phyloP scores from a whole-genome alignment of 345 rosid species.

The Rhodamnia rubescens region DNA sequence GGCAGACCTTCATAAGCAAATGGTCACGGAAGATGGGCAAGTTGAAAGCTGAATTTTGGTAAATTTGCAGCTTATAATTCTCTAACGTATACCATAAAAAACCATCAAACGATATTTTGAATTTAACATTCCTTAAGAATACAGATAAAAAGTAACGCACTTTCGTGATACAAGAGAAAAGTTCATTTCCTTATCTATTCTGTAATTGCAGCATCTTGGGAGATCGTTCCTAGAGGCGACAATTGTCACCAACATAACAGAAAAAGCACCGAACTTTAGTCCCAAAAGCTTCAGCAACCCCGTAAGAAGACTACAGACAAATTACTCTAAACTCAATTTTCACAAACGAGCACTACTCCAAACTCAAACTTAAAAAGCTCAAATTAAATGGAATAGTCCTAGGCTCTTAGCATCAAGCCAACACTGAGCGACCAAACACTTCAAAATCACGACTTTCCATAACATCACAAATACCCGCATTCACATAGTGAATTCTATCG shows the following conservation, averaged over 20 bases:
- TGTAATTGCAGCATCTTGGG: neutral
- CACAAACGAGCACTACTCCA: neutral
- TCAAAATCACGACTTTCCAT: neutral
- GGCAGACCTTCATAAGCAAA: neutral
- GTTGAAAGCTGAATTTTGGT: neutral
- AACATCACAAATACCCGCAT: neutral
- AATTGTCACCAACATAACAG: neutral
- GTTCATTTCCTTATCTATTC: neutral
- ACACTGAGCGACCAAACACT: neutral
- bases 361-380: neutral
- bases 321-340: neutral
- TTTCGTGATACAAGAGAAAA: neutral
- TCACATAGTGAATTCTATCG: neutral
- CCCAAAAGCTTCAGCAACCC: neutral
- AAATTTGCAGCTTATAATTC: neutral
- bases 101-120: neutral
- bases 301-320: neutral
- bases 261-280: neutral
- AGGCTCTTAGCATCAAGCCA: neutral
- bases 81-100: neutral
- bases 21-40: neutral
- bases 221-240: neutral
- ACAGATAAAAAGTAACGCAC: neutral
- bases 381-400: neutral
- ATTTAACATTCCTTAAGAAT: neutral